These are phyloP conservation scores for Candolleomyces aberdarensis DNA, from an alignment of 768 basidiomycete species.

Conservation along the genomic window DNA sequence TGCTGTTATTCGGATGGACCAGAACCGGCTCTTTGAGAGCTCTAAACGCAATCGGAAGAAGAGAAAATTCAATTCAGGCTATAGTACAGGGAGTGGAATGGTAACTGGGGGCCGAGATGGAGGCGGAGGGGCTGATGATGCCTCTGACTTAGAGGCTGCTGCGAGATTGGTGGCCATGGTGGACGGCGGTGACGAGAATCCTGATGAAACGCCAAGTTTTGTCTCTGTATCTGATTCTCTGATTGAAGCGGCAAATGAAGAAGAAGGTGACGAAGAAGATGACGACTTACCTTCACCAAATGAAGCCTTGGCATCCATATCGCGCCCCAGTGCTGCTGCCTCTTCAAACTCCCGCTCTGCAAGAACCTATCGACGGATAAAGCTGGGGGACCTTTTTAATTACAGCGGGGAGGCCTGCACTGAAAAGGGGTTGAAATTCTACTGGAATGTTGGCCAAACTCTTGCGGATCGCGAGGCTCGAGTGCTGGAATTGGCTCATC, in stretches of 20 bases:
- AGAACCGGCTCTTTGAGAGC: background rate
- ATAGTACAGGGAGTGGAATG: background rate
- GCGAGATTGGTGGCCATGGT: slow-evolving; percentile 20
- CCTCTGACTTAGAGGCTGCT: background rate
- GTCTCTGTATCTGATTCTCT: background rate
- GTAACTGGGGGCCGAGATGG: background rate
- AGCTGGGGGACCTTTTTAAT: background rate
- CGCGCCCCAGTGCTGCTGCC: background rate
- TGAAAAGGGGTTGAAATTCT: background rate
- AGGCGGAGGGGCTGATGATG: background rate
- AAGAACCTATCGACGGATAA: background rate
- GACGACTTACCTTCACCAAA: too few species aligned
- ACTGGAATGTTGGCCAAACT: background rate
- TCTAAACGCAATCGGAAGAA: background rate
- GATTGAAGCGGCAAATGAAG: background rate
- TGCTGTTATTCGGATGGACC: background rate
- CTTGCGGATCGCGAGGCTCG: background rate
- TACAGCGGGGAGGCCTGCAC: background rate
- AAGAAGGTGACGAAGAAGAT: too few species aligned
- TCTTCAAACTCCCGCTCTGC: background rate
- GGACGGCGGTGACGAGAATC: background rate
- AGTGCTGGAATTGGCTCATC: background rate
- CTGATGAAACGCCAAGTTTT: background rate
- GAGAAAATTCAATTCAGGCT: background rate
- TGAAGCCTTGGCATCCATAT: background rate